Evolutionary conservation across 2,329 filamentous ascomycete genomes (phyloP).

Genomic region (Blastomyces parvus): DNA sequence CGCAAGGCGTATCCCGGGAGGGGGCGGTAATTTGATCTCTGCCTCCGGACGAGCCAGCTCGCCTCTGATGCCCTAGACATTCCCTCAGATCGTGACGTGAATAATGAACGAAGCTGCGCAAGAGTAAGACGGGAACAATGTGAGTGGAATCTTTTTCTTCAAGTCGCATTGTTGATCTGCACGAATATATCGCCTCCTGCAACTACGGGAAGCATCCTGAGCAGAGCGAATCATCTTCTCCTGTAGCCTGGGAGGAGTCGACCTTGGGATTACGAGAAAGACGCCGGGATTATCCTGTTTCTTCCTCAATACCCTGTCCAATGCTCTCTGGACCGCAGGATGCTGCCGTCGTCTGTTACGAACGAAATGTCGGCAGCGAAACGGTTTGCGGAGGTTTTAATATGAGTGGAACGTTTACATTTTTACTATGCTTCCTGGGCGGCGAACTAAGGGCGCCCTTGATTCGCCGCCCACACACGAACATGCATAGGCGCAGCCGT

Average conservation of each 20-base stretch:
- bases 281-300: neutral
- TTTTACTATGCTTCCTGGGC: neutral
- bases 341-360: neutral
- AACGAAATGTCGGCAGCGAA: neutral
- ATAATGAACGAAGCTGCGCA: neutral
- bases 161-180: constrained; percentile 2
- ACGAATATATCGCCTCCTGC: neutral
- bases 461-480: neutral
- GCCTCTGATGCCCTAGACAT: neutral
- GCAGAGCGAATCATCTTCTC: neutral
- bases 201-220: neutral
- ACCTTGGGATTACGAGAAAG: neutral
- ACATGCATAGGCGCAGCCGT: neutral
- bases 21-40: no score
- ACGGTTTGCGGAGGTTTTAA: neutral
- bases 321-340: neutral
- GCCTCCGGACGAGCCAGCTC: neutral
- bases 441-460: neutral
- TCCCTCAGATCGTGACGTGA: neutral
- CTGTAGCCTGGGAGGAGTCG: neutral
- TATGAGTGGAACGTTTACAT: neutral
- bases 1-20: neutral
- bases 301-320: neutral
- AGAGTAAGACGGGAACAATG: neutral
- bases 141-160: neutral